A percentile compares a stretch with the other conserved stretches of the same genome.
Evolutionary conservation across 225 moss, liverwort and hornwort species (phyloP).

Genomic region (Ulota crispa): DNA sequence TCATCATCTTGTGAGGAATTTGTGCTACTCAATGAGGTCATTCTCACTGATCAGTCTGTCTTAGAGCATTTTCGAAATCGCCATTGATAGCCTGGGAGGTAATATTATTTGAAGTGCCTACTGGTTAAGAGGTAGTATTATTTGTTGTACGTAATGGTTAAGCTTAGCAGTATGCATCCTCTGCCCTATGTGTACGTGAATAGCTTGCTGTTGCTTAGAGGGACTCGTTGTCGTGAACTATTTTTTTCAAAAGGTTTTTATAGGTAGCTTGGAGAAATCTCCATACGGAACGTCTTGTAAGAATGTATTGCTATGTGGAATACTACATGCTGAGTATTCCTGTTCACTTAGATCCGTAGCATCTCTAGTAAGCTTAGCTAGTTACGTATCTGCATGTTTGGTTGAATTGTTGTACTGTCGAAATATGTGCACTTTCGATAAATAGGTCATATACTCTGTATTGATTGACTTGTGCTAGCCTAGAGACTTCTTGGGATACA

Average conservation of each 20-base stretch:
- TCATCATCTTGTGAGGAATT: not conserved
- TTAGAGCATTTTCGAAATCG: not conserved
- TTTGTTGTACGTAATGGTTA: not conserved
- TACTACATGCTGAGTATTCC: not conserved
- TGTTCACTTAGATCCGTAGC: not conserved
- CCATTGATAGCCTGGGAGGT: not conserved
- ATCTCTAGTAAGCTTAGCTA: not conserved
- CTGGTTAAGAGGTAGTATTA: not conserved
- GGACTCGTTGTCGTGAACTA: not conserved
- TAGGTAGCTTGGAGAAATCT: not conserved
- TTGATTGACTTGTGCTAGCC: not conserved
- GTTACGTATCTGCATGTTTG: constrained; percentile 10
- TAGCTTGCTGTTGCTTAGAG: not conserved
- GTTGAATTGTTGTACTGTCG: not conserved
- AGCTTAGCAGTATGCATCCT: not conserved
- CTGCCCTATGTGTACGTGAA: not conserved
- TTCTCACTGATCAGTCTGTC: not conserved
- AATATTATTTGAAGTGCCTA: not conserved
- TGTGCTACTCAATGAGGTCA: not conserved
- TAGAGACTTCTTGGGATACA: not conserved
- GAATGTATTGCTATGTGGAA: not conserved
- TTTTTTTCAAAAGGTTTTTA: not conserved
- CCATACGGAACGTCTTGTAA: not conserved
- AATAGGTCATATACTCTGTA: constrained; percentile 12
- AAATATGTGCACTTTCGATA: not conserved